phyloP scores from a whole-genome alignment of 2,329 filamentous ascomycete genomes.

The Cadophora luteo-olivacea region DNA sequence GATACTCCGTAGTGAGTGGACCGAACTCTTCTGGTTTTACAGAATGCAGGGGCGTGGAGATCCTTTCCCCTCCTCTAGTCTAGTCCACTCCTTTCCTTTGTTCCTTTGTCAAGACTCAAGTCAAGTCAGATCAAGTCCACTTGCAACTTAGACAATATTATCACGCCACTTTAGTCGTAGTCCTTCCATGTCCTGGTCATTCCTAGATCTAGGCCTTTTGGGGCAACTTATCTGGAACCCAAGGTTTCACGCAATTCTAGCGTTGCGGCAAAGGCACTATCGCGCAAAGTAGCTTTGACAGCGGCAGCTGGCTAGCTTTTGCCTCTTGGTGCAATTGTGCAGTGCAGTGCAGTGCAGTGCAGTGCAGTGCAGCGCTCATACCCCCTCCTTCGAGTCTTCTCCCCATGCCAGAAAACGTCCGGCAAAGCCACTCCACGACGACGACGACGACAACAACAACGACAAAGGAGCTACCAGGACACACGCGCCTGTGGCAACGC shows the following conservation, averaged over 20 bases:
- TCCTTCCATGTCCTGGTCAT: neutral
- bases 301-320: conserved; percentile 26
- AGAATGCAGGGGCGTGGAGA: conserved; percentile 24
- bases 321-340: conserved; percentile 4
- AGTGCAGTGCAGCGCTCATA: too few species aligned
- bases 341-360: too few species aligned
- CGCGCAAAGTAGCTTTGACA: conserved; percentile 26
- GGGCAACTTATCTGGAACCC: conserved; percentile 1
- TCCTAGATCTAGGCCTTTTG: neutral
- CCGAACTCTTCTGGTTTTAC: neutral
- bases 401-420: neutral
- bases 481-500: neutral
- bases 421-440: conserved; percentile 4
- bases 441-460: conserved; percentile 8
- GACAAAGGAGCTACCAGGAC: neutral
- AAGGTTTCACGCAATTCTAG: conserved; percentile 15
- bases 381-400: conserved; percentile 1
- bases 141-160: neutral
- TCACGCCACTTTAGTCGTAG: neutral
- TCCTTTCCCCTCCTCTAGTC: conserved; percentile 7
- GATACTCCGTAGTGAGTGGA: neutral
- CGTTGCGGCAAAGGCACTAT: conserved; percentile 19
- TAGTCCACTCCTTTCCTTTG: neutral
- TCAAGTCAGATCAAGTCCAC: neutral
- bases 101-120: neutral